These are phyloP conservation scores for Neurospora africana DNA, from an alignment of 495 filamentous ascomycete genomes.

Conservation along the genomic window DNA sequence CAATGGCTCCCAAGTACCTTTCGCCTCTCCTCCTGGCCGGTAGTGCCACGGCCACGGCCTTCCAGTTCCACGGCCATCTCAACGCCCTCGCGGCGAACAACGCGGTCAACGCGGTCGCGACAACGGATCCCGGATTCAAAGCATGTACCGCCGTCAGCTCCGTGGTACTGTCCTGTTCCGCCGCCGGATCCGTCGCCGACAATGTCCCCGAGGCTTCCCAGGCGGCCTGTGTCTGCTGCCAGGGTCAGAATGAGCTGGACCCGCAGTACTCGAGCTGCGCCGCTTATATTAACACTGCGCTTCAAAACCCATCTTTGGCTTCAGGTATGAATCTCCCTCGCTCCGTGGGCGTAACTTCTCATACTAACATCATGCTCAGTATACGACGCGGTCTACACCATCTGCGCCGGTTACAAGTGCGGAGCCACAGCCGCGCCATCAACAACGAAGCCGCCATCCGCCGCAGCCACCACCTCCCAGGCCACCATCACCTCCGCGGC, in stretches of 20 bases:
- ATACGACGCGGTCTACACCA: not conserved
- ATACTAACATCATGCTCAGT: not conserved
- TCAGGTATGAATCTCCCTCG: not conserved
- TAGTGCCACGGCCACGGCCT: not conserved
- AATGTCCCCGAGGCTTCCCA: conserved; percentile 1
- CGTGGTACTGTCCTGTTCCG: conserved; percentile 6
- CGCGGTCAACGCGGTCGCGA: conserved; percentile 1
- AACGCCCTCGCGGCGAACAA: conserved; percentile 5
- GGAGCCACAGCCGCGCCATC: not conserved
- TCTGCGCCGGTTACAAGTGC: not conserved
- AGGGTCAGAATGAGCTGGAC: not conserved
- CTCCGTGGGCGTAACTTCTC: no score
- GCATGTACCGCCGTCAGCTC: conserved; percentile 13
- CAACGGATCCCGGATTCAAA: conserved; percentile 6
- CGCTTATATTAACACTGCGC: conserved; percentile 11
- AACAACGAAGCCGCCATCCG: not conserved
- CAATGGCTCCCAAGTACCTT: not conserved
- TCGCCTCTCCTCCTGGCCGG: conserved; percentile 3
- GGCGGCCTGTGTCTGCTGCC: conserved; percentile 17
- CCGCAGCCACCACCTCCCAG: not conserved
- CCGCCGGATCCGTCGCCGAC: conserved; percentile 7
- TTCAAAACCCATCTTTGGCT: not conserved
- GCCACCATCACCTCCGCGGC: not conserved
- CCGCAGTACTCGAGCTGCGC: conserved; percentile 14
- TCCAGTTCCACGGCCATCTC: conserved; percentile 7